A percentile compares a stretch with the other conserved stretches of the same genome.
These are phyloP conservation scores for Salix viminalis DNA, from an alignment of 345 rosid species.

Conservation along the genomic window DNA sequence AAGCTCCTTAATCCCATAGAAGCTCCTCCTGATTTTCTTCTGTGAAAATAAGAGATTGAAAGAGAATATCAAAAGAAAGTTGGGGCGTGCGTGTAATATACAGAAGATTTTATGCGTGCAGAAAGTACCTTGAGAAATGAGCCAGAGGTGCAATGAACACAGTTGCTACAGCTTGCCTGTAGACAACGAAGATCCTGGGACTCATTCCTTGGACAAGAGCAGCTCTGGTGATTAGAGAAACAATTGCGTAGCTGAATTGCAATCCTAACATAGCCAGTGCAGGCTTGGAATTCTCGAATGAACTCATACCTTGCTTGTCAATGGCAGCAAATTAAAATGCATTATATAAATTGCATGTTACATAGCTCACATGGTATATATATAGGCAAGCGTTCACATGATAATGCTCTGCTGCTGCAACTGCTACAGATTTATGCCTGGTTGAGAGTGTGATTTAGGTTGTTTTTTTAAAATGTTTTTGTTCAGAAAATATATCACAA, in stretches of 20 bases:
- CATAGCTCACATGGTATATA: background rate
- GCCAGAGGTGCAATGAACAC: conserved; percentile 34
- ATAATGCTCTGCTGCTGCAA: background rate
- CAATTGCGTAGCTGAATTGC: conserved; percentile 31
- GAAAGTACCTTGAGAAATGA: conserved; percentile 22
- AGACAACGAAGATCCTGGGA: conserved; percentile 39
- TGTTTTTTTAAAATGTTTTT: too few relatives aligned
- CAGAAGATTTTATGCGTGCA: background rate
- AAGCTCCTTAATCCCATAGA: conserved; percentile 35
- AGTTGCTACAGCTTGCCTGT: conserved; percentile 42
- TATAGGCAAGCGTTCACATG: background rate
- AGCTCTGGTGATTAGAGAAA: conserved; percentile 32
- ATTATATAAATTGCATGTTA: background rate
- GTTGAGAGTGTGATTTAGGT: too few relatives aligned
- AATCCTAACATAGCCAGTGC: conserved; percentile 34
- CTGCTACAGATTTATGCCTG: background rate
- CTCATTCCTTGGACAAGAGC: conserved; percentile 39
- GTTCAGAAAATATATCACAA: too few relatives aligned
- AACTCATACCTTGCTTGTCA: conserved; percentile 12
- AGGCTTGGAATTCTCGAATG: conserved; percentile 27
- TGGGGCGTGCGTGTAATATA: too few relatives aligned
- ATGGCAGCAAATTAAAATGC: too few relatives aligned
- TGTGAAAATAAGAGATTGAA: conserved; percentile 7
- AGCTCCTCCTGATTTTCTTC: conserved; percentile 18
- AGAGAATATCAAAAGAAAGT: background rate